phyloP scores from a whole-genome alignment of 176 grass and related monocot genomes.

The Echinochloa phyllopogon region DNA sequence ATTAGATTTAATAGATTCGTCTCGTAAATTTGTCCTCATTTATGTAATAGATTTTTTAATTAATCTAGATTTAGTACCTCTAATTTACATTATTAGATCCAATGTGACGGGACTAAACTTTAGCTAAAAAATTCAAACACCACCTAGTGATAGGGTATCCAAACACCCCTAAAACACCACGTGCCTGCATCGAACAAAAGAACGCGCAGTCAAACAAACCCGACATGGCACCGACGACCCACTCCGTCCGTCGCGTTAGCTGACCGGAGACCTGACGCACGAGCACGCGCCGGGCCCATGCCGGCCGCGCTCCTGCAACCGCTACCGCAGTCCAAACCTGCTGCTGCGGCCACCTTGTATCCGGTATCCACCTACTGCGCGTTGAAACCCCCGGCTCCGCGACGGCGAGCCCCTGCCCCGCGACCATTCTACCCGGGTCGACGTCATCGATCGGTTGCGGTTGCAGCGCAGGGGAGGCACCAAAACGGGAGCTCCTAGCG shows the following conservation, averaged over 20 bases:
- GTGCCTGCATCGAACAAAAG: not conserved
- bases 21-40: no score
- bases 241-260: not conserved
- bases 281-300: not conserved
- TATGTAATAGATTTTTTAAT: no score
- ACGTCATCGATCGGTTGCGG: not conserved
- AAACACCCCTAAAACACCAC: conserved; percentile 32
- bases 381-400: not conserved
- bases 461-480: not conserved
- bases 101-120: no score
- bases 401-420: not conserved
- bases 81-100: no score
- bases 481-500: not conserved
- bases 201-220: not conserved
- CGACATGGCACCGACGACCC: conserved; percentile 9
- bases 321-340: not conserved
- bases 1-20: no score
- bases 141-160: no score
- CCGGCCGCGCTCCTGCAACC: not conserved
- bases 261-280: conserved; percentile 24
- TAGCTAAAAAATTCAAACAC: no score
- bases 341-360: not conserved
- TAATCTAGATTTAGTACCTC: no score
- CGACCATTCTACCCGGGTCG: not conserved
- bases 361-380: not conserved